Percentiles rank a stretch among this genome's conserved stretches.
These are phyloP conservation scores for Chaetothyriales sp. DNA, from an alignment of 2,329 filamentous ascomycete genomes.

Conservation along the genomic window DNA sequence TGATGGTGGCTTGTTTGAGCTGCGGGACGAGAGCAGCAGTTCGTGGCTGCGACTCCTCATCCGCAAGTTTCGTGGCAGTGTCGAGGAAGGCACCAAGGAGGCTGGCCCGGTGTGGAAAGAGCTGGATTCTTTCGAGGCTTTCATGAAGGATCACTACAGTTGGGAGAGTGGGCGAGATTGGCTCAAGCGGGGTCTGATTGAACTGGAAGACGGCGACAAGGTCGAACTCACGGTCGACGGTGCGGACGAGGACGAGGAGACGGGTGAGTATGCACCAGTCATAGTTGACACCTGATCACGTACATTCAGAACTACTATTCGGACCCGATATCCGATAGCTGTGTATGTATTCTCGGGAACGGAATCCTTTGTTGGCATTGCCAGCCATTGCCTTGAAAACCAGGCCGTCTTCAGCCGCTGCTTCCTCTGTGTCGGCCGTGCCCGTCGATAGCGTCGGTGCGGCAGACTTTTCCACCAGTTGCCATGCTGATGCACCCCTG, in stretches of 20 bases:
- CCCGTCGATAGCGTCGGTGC: neutral
- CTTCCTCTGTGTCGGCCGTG: neutral
- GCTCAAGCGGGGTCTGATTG: slow-evolving; percentile 43
- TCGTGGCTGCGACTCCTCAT: slow-evolving; percentile 41
- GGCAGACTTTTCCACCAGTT: neutral
- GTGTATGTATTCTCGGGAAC: neutral
- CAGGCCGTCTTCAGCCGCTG: neutral
- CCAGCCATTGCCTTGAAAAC: neutral
- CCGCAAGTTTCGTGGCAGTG: slow-evolving; percentile 36
- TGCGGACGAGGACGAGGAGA: slow-evolving; percentile 48
- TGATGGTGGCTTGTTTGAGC: slow-evolving; percentile 48
- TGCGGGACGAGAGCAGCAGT: slow-evolving; percentile 38
- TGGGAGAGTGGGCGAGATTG: slow-evolving; percentile 44
- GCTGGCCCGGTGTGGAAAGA: slow-evolving; percentile 33
- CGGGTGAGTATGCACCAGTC: slow-evolving; percentile 50
- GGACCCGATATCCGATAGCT: neutral
- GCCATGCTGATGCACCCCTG: neutral
- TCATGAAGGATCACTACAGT: slow-evolving; percentile 40
- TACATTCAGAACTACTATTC: neutral
- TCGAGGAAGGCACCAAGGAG: slow-evolving; percentile 32
- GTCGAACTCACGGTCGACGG: slow-evolving; percentile 45
- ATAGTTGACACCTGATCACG: slow-evolving; percentile 37
- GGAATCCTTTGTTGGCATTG: neutral
- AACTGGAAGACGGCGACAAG: slow-evolving; percentile 50
- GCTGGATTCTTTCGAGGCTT: slow-evolving; percentile 42